phyloP scores from a whole-genome alignment of 257 asterid species.

The Leptodermis oblonga region DNA sequence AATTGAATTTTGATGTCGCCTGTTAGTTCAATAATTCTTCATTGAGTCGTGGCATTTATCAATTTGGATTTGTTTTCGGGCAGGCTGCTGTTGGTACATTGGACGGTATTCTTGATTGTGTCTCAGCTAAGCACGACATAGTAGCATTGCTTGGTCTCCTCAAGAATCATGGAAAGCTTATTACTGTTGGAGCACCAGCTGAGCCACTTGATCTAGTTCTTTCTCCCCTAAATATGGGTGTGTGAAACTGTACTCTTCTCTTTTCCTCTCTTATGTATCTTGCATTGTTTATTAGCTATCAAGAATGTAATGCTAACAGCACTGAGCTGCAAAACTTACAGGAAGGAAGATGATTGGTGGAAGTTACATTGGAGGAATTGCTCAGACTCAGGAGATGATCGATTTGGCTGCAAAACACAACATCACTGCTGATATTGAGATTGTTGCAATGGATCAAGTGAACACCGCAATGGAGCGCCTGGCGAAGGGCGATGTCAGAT shows the following conservation, averaged over 20 bases:
- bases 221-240: constrained; percentile 31
- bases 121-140: constrained; percentile 32
- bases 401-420: constrained; percentile 38
- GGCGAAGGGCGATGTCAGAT: constrained; percentile 39
- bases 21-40: not conserved
- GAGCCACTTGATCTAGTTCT: constrained; percentile 40
- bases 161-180: constrained; percentile 37
- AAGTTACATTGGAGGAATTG: constrained; percentile 27
- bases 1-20: not conserved
- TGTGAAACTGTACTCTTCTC: not conserved
- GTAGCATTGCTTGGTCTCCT: constrained; percentile 31
- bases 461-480: constrained; percentile 48
- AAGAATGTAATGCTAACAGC: not conserved
- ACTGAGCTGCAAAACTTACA: constrained; percentile 5
- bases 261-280: too few species aligned
- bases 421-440: constrained; percentile 35
- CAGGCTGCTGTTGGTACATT: constrained; percentile 36
- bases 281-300: not conserved
- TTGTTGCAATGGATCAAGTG: constrained; percentile 37
- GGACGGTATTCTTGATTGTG: constrained; percentile 47
- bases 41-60: not conserved
- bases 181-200: constrained; percentile 34
- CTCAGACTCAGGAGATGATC: constrained; percentile 36
- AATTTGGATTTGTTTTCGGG: not conserved
- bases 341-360: constrained; percentile 34